Evolutionary conservation across 2,329 filamentous ascomycete genomes (phyloP).

Genomic region (Cladophialophora chaetospira): DNA sequence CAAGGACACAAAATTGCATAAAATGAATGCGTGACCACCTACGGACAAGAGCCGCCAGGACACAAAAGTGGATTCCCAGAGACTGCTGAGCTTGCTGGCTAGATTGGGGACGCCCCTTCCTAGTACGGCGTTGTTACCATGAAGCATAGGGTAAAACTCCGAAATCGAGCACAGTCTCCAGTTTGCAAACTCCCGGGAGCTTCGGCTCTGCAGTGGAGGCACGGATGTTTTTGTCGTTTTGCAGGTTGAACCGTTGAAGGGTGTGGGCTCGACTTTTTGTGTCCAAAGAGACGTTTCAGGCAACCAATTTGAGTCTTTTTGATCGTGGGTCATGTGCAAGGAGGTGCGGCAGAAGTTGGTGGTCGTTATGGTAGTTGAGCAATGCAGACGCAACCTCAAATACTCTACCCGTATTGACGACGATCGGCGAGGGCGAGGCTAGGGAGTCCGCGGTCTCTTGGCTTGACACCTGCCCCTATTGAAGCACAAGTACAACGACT

Average conservation of each 20-base stretch:
- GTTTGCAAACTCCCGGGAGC: conserved; percentile 16
- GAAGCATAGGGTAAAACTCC: conserved; percentile 14
- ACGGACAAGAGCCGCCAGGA: conserved; percentile 6
- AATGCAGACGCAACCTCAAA: no score
- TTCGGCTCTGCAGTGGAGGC: conserved; percentile 6
- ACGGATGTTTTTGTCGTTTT: conserved; percentile 8
- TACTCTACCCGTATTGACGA: no score
- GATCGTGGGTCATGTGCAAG: background rate
- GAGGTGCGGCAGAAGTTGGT: background rate
- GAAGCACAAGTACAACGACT: no score
- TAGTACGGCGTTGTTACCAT: conserved; percentile 3
- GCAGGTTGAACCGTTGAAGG: background rate
- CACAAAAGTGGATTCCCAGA: conserved; percentile 14
- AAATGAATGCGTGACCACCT: background rate
- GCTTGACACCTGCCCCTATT: no score
- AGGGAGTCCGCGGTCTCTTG: no score
- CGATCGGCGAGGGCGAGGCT: no score
- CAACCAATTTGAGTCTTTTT: background rate
- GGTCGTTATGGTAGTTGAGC: no score
- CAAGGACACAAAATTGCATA: background rate
- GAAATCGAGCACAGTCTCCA: conserved; percentile 2
- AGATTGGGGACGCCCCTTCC: background rate
- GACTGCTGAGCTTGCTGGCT: conserved; percentile 13
- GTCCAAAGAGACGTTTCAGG: background rate
- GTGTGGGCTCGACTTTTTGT: background rate